Evolutionary conservation across 768 basidiomycete species (phyloP).

Genomic region (Collybia sordida): DNA sequence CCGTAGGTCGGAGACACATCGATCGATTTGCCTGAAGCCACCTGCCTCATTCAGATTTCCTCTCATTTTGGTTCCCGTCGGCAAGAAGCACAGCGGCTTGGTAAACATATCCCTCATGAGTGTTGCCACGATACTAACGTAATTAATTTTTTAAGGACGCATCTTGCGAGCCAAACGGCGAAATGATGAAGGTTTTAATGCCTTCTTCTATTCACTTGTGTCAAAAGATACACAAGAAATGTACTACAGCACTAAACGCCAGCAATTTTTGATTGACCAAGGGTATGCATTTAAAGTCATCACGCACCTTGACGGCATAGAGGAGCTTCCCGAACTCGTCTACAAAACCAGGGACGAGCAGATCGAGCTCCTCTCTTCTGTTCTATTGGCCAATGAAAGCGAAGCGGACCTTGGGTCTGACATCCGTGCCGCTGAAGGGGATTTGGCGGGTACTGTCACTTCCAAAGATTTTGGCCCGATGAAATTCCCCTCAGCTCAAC

Average conservation of each 20-base stretch:
- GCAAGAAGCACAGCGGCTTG: constrained; percentile 96
- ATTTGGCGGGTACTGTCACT: constrained; percentile 82
- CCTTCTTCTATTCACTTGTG: constrained; percentile 98
- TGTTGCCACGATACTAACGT: constrained; percentile 4
- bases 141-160: constrained; percentile 55
- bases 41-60: constrained; percentile 98
- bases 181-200: constrained; percentile 99
- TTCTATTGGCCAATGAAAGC: constrained; percentile 87
- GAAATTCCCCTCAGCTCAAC: constrained; percentile 66
- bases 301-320: constrained; percentile 92
- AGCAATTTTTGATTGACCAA: constrained; percentile 98
- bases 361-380: constrained; percentile 93
- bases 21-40: constrained; percentile 98
- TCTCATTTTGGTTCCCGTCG: constrained; percentile 98
- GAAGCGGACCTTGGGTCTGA: constrained; percentile 88
- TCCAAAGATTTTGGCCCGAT: constrained; percentile 85
- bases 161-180: constrained; percentile 96
- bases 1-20: constrained; percentile 93
- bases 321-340: constrained; percentile 82
- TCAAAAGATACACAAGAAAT: constrained; percentile 99
- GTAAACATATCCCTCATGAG: constrained; percentile 39
- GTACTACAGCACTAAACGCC: constrained; percentile 98
- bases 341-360: constrained; percentile 91
- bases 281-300: constrained; percentile 99
- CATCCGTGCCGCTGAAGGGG: constrained; percentile 79